phyloP scores from a whole-genome alignment of 2,329 filamentous ascomycete species.

The Colletotrichum sp. region DNA sequence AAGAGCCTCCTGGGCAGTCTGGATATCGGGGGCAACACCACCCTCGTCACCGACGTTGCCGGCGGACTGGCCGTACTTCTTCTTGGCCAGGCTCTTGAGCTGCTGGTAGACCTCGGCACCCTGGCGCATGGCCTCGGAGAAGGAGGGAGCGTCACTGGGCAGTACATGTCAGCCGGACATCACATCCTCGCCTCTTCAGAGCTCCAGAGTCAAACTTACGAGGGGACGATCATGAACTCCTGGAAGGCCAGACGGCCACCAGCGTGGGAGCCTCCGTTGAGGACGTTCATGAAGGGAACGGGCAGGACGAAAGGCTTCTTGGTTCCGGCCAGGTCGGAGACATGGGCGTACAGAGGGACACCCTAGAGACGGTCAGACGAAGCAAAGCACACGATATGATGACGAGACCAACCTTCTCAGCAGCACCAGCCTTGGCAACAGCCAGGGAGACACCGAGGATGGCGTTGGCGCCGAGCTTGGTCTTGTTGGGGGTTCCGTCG shows the following conservation, averaged over 20 bases:
- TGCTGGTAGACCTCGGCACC: constrained; percentile 98
- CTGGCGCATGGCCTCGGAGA: constrained; percentile 95
- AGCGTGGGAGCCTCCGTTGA: constrained; percentile 91
- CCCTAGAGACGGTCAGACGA: constrained; percentile 46
- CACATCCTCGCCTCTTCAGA: too few relatives aligned
- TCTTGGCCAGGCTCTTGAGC: constrained; percentile 96
- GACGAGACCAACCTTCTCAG: constrained; percentile 69
- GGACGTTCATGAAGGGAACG: constrained; percentile 92
- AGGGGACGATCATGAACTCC: constrained; percentile 95
- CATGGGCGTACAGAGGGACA: constrained; percentile 85
- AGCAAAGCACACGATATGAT: background rate
- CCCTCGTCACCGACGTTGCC: constrained; percentile 99
- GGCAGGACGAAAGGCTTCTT: constrained; percentile 92
- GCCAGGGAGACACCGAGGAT: constrained; percentile 86
- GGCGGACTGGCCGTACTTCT: constrained; percentile 98
- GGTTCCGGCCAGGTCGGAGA: constrained; percentile 86
- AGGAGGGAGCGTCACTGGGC: constrained; percentile 77
- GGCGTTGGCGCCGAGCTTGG: constrained; percentile 86
- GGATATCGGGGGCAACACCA: constrained; percentile 98
- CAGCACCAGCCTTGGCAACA: constrained; percentile 86
- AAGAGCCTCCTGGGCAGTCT: constrained; percentile 94
- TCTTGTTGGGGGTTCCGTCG: constrained; percentile 86
- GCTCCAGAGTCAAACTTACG: constrained; percentile 52
- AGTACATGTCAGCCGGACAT: background rate
- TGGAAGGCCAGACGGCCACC: constrained; percentile 95